Percentiles rank a stretch among this genome's conserved stretches.
Evolutionary conservation across 805 yeast genomes (phyloP).

Genomic region (Wickerhamiella australiensis): DNA sequence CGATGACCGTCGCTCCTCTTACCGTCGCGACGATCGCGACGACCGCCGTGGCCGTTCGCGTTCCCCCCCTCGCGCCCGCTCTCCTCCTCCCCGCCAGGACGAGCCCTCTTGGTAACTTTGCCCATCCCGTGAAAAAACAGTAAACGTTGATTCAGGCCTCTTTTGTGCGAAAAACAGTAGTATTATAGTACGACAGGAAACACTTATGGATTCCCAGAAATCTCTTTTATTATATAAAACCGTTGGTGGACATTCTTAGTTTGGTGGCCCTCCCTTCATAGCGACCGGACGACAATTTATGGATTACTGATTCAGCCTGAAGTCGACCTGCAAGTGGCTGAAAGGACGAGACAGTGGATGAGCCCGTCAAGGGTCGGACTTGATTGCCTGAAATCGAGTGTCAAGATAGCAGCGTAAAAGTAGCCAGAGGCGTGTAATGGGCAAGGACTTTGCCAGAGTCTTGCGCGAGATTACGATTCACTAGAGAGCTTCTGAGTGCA

Average conservation of each 20-base stretch:
- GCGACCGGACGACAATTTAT: neutral
- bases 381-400: no score
- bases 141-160: neutral
- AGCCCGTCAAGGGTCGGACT: no score
- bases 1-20: conserved; percentile 28
- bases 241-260: neutral
- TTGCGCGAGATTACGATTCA: no score
- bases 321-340: no score
- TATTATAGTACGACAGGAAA: neutral
- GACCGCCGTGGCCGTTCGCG: conserved; percentile 7
- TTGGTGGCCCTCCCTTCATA: neutral
- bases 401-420: no score
- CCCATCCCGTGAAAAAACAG: neutral
- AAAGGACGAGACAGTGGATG: no score
- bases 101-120: conserved; percentile 4
- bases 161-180: neutral
- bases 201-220: neutral
- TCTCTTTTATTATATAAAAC: neutral
- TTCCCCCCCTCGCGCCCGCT: neutral
- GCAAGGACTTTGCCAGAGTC: no score
- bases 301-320: no score
- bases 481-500: no score
- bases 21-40: conserved; percentile 15
- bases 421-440: no score
- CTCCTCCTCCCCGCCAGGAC: neutral